phyloP scores from a whole-genome alignment of 495 filamentous ascomycete genomes.

The Endocarpon pusillum region DNA sequence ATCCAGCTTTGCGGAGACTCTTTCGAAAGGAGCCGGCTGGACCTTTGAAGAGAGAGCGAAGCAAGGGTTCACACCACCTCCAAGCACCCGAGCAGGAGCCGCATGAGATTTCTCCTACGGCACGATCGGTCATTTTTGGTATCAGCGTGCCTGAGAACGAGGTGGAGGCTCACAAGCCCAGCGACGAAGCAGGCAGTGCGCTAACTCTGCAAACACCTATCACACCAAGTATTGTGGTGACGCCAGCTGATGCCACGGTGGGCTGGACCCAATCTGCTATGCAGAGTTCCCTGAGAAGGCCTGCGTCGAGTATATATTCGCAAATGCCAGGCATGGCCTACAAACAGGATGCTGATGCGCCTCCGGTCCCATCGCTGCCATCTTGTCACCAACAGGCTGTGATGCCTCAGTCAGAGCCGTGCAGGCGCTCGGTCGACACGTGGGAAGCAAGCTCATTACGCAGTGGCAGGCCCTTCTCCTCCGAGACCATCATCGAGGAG shows the following conservation, averaged over 20 bases:
- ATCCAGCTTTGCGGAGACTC: not conserved
- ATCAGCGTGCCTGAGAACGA: slow-evolving; percentile 49
- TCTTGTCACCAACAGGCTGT: slow-evolving; percentile 20
- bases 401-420: slow-evolving; percentile 15
- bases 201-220: slow-evolving; percentile 18
- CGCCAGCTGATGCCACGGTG: slow-evolving; percentile 31
- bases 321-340: slow-evolving; percentile 29
- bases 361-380: slow-evolving; percentile 49
- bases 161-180: slow-evolving; percentile 22
- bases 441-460: slow-evolving; percentile 24
- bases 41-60: not conserved
- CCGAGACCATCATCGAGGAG: slow-evolving; percentile 21
- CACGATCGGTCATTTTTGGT: slow-evolving; percentile 65
- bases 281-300: slow-evolving; percentile 20
- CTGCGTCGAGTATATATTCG: slow-evolving; percentile 54
- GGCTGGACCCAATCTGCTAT: not conserved
- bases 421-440: too few relatives aligned
- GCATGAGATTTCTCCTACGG: slow-evolving; percentile 57
- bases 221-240: slow-evolving; percentile 46
- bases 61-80: not conserved
- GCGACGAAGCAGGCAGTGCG: slow-evolving; percentile 18
- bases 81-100: not conserved
- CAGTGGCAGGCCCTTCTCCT: slow-evolving; percentile 38
- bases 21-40: not conserved
- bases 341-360: slow-evolving; percentile 21